phyloP scores from a whole-genome alignment of 345 rosid species.

The Lepidium sativum region DNA sequence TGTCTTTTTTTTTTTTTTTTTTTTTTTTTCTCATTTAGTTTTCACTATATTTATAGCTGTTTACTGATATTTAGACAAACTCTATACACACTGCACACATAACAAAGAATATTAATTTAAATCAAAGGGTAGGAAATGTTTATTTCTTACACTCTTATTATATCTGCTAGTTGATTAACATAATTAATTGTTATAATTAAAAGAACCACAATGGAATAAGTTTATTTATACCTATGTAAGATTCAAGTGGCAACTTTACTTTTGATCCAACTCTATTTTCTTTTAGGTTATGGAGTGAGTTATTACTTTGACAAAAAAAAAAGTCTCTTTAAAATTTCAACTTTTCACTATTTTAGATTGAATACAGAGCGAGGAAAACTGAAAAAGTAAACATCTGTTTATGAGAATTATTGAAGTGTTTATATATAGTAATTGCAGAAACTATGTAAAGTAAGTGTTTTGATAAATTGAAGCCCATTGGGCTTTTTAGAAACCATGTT shows the following conservation, averaged over 20 bases:
- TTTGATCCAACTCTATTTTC: constrained; percentile 8
- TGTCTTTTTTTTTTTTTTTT: background rate
- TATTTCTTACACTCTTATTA: background rate
- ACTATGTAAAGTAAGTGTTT: too few species aligned
- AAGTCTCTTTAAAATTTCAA: background rate
- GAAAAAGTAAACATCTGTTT: background rate
- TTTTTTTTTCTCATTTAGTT: constrained; percentile 13
- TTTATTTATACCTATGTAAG: background rate
- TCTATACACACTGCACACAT: constrained; percentile 27
- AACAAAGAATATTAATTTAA: background rate
- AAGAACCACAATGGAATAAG: background rate
- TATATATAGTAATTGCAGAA: background rate
- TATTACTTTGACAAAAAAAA: constrained; percentile 10
- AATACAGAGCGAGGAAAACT: background rate
- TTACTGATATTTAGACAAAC: constrained; percentile 18
- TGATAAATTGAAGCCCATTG: background rate
- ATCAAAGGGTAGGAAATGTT: constrained; percentile 7
- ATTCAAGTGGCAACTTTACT: constrained; percentile 3
- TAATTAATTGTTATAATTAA: background rate
- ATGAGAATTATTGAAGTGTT: background rate
- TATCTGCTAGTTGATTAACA: background rate
- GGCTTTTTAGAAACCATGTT: background rate
- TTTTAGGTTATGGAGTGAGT: constrained; percentile 3
- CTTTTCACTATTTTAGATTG: constrained; percentile 15
- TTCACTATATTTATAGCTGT: constrained; percentile 15